Percentiles rank a stretch among this genome's conserved stretches.
Evolutionary conservation across 305 asterid species (phyloP).

Genomic region (Withania somnifera): DNA sequence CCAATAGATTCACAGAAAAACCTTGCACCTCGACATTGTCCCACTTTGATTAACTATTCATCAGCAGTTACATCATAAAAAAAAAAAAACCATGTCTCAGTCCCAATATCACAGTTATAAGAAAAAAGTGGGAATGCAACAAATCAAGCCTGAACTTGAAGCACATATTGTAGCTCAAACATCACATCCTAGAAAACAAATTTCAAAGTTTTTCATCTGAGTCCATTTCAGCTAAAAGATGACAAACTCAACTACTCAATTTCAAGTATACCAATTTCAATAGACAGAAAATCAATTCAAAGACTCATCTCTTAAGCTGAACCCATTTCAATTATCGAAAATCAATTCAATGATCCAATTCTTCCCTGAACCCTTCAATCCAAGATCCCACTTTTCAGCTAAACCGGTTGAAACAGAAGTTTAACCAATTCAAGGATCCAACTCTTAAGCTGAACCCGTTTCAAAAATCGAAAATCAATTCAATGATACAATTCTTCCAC

Average conservation of each 20-base stretch:
- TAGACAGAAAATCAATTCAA: not conserved
- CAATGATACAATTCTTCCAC: not conserved
- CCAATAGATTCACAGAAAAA: not conserved
- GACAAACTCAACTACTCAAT: not conserved
- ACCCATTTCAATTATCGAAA: not conserved
- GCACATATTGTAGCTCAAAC: not conserved
- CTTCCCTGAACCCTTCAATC: not conserved
- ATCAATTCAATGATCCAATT: not conserved
- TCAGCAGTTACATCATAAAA: not conserved
- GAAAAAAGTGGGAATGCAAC: not conserved
- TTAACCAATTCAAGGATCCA: not conserved
- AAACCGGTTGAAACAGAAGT: not conserved
- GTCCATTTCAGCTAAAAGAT: not conserved
- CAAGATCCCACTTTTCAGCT: not conserved
- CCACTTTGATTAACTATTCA: not conserved
- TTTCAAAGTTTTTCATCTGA: not conserved
- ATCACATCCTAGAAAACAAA: not conserved
- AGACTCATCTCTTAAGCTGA: not conserved
- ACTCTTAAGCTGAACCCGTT: not conserved
- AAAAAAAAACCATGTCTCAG: not conserved
- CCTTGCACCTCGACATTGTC: not conserved
- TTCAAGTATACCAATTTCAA: not conserved
- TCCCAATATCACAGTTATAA: not conserved
- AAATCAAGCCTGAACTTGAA: not conserved
- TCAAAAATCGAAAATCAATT: not conserved